Evolutionary conservation across 257 asterid genomes (phyloP), one percentile per base, ranked within the genome.

Genomic region (Lavandula angustifolia): DNA sequence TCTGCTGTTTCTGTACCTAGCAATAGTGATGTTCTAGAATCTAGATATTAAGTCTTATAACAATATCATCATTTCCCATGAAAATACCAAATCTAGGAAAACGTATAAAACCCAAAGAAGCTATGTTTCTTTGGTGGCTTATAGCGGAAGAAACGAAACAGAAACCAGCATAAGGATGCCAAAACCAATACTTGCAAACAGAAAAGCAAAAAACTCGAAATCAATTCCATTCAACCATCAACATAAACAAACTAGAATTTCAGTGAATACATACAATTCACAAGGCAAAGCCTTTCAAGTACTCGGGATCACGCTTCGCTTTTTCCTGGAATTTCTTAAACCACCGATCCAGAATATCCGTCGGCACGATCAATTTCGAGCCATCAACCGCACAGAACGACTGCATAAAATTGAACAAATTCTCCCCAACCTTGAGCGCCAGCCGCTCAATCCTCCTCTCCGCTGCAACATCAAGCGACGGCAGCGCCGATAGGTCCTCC

Each of bases 331-430:
- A 87, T 85, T 87, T 92, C 97, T 87, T 89, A 71, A 92, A 92
- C 99, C 99, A 92, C 22, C 97, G 76, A 61, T 87, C 96, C 84
- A 92, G 47, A 47, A 92, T 87, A 82, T 92, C 99, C 88, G 80
- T 92, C 6, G 99, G 99, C 78, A 92, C 99, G 17, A 89, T 79
- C 38, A 92, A 85, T 83, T 80, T 89, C 65, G 90, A 82, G 18
- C 99, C 96, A 54, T 92, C 99, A 1, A 89, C 95, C 11, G 92
- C 97, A 56, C 99, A 89, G 68, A 92, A 87, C 12, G 99, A 89
- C 83, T 92, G 96, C 97, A 89, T 89, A 59, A 92, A 92, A 67
- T 92, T 89, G 78, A 92, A 92, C 79, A 92, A 61, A 72, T 89
- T 89, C 83, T 92, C 97, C 52, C 99, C 99, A 4, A 92, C 96